Conservation (phyloP, 352 stramenopile species). For the Phytophthora quininea region DNA sequence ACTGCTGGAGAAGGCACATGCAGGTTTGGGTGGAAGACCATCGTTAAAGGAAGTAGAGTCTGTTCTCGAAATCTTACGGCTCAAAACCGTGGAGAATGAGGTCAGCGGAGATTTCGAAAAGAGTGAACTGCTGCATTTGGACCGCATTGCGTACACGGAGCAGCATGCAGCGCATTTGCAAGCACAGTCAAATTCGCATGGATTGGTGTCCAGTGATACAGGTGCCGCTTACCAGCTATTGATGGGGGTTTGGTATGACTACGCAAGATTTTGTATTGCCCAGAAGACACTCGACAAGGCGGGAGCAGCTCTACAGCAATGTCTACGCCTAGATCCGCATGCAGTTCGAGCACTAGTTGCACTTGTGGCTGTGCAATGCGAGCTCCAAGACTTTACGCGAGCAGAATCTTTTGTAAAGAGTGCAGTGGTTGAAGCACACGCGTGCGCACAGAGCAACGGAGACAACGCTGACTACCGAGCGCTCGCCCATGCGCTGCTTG, state of each 20-base stretch:
- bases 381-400: constrained; percentile 54
- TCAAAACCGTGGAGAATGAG: constrained; percentile 74
- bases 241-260: constrained; percentile 62
- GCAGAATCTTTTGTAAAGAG: constrained; percentile 55
- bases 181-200: constrained; percentile 9
- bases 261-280: constrained; percentile 61
- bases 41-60: constrained; percentile 32
- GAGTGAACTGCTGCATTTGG: constrained; percentile 64
- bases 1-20: constrained; percentile 41
- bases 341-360: constrained; percentile 47
- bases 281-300: constrained; percentile 61
- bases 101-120: constrained; percentile 72
- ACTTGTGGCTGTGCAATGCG: constrained; percentile 64
- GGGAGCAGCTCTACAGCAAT: constrained; percentile 58
- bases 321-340: constrained; percentile 55
- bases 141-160: constrained; percentile 68
- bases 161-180: constrained; percentile 30
- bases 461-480: constrained; percentile 23
- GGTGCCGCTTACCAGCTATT: constrained; percentile 25
- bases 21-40: constrained; percentile 20
- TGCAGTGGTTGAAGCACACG: constrained; percentile 36
- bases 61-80: constrained; percentile 42
- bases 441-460: background rate
- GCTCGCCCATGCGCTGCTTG: constrained; percentile 66
- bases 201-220: constrained; percentile 7